Base-by-base conservation (phyloP, 2,329 filamentous ascomycete species). In the Juglanconis juglandina region DNA sequence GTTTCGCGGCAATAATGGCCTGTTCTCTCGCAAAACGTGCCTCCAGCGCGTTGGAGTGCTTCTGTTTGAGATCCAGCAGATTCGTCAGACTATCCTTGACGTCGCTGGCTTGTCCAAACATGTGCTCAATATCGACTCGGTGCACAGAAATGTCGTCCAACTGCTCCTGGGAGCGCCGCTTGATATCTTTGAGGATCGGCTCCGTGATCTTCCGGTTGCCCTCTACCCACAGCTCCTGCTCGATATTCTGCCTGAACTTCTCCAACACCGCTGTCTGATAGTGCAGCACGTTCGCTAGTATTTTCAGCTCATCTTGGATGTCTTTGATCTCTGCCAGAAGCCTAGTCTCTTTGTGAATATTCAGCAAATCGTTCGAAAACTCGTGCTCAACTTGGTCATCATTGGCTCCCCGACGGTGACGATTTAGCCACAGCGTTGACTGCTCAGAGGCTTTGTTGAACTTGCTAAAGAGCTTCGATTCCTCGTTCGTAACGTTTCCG, bases 1-100 rank as follows among this genome's bases (percentile, higher is more conserved):
- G 73, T 11, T 81, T 76, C 1, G 84, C 82, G 0, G 86, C 86
- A 1, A 83, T 83, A 2, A 82, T 79, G 0, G 86, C 86, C 69
- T 87, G 85, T 56, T 87, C 83, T 14, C 82, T 75, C 0, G 82
- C 80, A 57, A 83, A 87, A 5, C 85, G 81, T 1, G 86, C 86
- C 68, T 89, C 86, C 51, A 87, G 82, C 0, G 84, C 85, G 70
- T 88, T 89, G 65, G 85, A 85, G 59, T 89, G 85, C 70, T 88
- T 88, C 67, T 89, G 86, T 68, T 89, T 89, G 1, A 88, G 77
- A 64, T 89, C 86, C 0, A 89, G 79, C 5, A 89, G 73, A 65
- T 88, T 82, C 0, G 82, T 86, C 51, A 88, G 79, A 56, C 79
- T 81, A 48, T 78, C 72, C 66, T 87, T 86, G 63, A 87, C 83